Evolutionary conservation across 148 eudicot species (phyloP), one percentile per base, ranked within the genome.

Genomic region (Simmondsia chinensis): DNA sequence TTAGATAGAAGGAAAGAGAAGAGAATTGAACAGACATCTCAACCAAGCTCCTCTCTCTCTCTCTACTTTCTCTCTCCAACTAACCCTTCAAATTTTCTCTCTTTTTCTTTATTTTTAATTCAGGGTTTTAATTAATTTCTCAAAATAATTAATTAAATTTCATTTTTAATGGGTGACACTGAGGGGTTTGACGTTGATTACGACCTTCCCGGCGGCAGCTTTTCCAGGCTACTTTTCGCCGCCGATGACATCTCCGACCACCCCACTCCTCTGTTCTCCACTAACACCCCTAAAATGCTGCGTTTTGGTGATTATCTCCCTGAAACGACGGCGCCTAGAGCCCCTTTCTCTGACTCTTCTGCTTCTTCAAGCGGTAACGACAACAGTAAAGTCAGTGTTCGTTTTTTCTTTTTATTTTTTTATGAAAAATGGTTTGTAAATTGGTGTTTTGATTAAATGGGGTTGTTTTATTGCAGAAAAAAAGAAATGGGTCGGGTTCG

Each of bases 211-310:
- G 72, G 54, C 1, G 72, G 67, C 21, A 67, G 72, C 36, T 60
- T 61, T 56, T 61, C 72, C 15, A 19, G 58, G 45, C 31, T 67
- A 20, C 52, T 67, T 12, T 51, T 61, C 14, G 54, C 67, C 43
- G n/a, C 43, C n/a, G 27, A 20, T 15, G 52, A 60, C 16, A 7
- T 29, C 45, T 43, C 47, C 25, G 7, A 27, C 9, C 1, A 21
- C 6, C 29, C 33, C 15, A 28, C 56, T 38, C 35, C 57, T 54
- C 46, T 67, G 32, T 67, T 67, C 29, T 61, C 72, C 12, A 15
- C 13, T 13, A 63, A 51, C 33, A 61, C 64, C 4, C 73, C 73
- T 12, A 57, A 62, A 17, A 68, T 62, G 68, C 67, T 68, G 40
- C 57, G 73, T 50, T 68, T 68, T 57, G 73, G 68, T 43, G 73